Base-by-base conservation (phyloP, 2,329 filamentous ascomycete species). In the Hirsutella rhossiliensis region DNA sequence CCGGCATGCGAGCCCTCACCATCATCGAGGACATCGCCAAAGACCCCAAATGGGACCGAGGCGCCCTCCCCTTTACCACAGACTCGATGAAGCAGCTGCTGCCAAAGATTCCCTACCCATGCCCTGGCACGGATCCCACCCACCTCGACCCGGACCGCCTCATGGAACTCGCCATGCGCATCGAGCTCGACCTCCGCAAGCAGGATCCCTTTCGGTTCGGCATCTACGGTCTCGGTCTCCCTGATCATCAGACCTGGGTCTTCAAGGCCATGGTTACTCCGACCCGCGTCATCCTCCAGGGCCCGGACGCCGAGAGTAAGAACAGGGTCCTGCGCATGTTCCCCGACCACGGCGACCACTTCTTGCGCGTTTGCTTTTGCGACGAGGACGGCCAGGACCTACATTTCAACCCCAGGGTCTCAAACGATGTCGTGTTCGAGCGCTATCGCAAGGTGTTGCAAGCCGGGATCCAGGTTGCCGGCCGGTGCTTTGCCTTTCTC, bases 271-370 rank as follows among this genome's bases (percentile, higher is more conserved):
- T 65, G 31, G 71, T 85, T 11, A 84, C 79, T 0, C 81, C 81
- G 0, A 71, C 75, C 0, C 68, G 75, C 2, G 65, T 76, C 18
- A 67, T 66, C 18, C 64, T 84, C 0, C 64, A 68, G 8, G 80
- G 80, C 0, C 81, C 81, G 0, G 78, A 82, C 41, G 64, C 74
- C 1, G 84, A 87, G 55, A 75, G 74, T 7, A 80, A 77, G 46
- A 88, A 88, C 54, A 70, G 82, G 5, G 76, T 89, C 3, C 63
- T 89, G 15, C 75, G 84, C n/a, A 76, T 76, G 49, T 86, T 80
- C 49, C 59, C 69, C 0, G 53, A 72, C 0, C 67, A 79, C 44
- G 71, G 71, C 2, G 75, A 84, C 39, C 69, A 73, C 51, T 88
- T 88, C 51, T 55, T 86, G 1, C 73, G 86, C 0, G 82, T 89